Conservation (phyloP, 441 rosid genomes). For the Biscutella auriculata region DNA sequence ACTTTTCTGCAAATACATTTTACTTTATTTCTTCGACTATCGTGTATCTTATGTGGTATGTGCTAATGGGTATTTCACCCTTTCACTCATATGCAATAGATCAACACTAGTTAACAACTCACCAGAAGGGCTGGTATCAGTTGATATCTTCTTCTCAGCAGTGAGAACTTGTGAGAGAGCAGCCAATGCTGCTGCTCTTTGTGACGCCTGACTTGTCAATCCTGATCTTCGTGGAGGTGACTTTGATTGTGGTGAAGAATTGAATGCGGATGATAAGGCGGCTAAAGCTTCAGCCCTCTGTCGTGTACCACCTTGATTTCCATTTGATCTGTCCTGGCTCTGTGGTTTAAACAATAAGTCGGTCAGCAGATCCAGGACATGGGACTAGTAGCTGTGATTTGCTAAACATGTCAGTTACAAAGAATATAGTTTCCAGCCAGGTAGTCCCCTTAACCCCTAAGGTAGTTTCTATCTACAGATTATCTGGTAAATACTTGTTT, state of each 20-base stretch:
- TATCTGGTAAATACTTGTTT: no score
- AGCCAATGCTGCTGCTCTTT: constrained; percentile 94
- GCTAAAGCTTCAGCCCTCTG: constrained; percentile 96
- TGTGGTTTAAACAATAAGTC: constrained; percentile 10
- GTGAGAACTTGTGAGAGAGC: constrained; percentile 85
- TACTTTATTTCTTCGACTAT: background rate
- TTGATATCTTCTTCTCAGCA: constrained; percentile 62
- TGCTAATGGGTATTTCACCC: background rate
- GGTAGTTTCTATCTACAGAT: background rate
- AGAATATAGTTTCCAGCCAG: background rate
- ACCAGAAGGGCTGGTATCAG: constrained; percentile 45
- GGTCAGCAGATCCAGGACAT: background rate
- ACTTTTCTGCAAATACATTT: background rate
- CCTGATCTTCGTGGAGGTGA: constrained; percentile 36
- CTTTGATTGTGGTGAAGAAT: constrained; percentile 43
- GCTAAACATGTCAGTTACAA: background rate
- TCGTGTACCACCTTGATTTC: constrained; percentile 47
- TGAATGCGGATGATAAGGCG: constrained; percentile 79
- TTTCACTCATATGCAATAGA: background rate
- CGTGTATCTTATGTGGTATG: background rate
- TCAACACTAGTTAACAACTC: constrained; percentile 11
- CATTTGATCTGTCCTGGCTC: constrained; percentile 56
- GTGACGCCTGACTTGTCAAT: constrained; percentile 53
- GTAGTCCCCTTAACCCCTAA: background rate
- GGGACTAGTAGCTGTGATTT: constrained; percentile 1